Conservation (phyloP, 1,284 basidiomycete genomes). For the Rhodotorula sp. region DNA sequence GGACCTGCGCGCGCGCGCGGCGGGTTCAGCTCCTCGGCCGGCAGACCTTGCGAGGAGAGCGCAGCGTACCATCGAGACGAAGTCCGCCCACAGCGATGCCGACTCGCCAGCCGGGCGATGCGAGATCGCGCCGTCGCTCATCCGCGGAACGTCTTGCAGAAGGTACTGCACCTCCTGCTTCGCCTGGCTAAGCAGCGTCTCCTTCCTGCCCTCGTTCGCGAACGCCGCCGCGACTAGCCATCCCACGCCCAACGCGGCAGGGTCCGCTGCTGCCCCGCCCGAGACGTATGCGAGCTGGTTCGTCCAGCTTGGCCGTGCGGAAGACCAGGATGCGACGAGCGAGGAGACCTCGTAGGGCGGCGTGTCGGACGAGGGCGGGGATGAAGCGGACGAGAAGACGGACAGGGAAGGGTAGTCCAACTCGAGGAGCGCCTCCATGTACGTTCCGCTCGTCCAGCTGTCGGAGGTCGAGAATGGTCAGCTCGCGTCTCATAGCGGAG, state of each 20-base stretch:
- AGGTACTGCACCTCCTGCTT: conserved; percentile 71
- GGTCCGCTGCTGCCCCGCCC: conserved; percentile 39
- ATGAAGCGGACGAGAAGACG: conserved; percentile 61
- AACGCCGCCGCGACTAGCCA: conserved; percentile 33
- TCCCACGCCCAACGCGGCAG: conserved; percentile 35
- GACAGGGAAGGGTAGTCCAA: conserved; percentile 65
- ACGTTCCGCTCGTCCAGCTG: conserved; percentile 82
- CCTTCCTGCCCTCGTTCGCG: conserved; percentile 58
- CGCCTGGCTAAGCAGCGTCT: conserved; percentile 51
- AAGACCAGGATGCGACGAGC: conserved; percentile 34
- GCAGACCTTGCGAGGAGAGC: neutral
- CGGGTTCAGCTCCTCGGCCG: too few species aligned
- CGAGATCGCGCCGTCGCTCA: conserved; percentile 51
- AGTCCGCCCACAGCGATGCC: conserved; percentile 47
- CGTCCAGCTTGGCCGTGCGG: conserved; percentile 14
- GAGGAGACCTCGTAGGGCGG: conserved; percentile 20
- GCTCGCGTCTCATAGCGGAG: too few species aligned
- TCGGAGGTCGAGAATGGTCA: neutral
- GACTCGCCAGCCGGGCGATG: conserved; percentile 46
- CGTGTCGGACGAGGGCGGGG: conserved; percentile 43
- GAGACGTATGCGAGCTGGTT: conserved; percentile 26
- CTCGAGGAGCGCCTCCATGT: conserved; percentile 70
- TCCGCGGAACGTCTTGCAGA: conserved; percentile 62
- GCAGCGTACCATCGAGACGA: conserved; percentile 14
- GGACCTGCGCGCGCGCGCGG: neutral